Evolutionary conservation across 2,329 filamentous ascomycete genomes (phyloP).

Genomic region (Hypoxylon rubiginosum): DNA sequence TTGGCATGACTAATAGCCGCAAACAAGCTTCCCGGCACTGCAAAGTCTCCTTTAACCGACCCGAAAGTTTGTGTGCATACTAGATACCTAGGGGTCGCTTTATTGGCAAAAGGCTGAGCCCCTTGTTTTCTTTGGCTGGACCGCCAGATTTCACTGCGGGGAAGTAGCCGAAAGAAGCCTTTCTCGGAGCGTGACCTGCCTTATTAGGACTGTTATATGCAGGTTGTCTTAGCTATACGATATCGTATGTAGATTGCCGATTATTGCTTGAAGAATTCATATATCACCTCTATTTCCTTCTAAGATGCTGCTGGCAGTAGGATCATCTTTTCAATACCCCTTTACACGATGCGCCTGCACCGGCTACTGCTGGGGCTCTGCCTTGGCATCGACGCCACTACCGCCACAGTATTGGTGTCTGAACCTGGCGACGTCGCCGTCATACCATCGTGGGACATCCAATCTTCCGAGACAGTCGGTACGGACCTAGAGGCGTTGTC

Average conservation of each 20-base stretch:
- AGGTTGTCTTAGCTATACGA: conserved; percentile 7
- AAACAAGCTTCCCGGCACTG: conserved; percentile 30
- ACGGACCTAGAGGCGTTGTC: conserved; percentile 58
- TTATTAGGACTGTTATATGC: conserved; percentile 25
- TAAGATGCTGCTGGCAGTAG: conserved; percentile 10
- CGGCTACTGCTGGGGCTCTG: conserved; percentile 34
- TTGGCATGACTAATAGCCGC: conserved; percentile 32
- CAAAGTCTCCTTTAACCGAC: conserved; percentile 30
- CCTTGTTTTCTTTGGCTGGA: conserved; percentile 2
- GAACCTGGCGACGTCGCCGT: conserved; percentile 42
- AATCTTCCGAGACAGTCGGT: conserved; percentile 57
- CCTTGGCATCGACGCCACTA: conserved; percentile 28
- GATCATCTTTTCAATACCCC: neutral
- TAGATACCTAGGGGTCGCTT: neutral
- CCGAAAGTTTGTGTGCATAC: neutral
- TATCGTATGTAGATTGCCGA: conserved; percentile 20
- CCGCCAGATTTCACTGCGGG: conserved; percentile 23
- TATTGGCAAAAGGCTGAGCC: too few relatives aligned
- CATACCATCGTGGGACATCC: conserved; percentile 64
- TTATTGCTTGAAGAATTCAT: conserved; percentile 24
- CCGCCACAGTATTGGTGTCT: conserved; percentile 35
- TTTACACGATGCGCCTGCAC: conserved; percentile 40
- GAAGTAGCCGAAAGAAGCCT: conserved; percentile 27
- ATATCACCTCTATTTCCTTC: conserved; percentile 14
- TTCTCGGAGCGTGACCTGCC: conserved; percentile 32